Base-by-base conservation (phyloP, 148 eudicot species). In the Silene uniflora region DNA sequence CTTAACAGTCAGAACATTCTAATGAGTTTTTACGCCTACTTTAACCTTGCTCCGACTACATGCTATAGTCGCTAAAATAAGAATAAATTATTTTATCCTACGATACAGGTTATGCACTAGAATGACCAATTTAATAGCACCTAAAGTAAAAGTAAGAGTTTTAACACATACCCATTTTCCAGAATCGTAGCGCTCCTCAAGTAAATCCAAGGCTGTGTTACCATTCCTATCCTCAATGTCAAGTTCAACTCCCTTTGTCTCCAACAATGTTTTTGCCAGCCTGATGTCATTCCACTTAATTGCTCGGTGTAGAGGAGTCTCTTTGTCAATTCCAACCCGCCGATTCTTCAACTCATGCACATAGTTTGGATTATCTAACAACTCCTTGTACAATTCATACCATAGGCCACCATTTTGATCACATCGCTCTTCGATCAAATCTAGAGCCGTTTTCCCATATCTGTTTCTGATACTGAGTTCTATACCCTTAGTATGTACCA, bases 191-290 rank as follows among this genome's bases (percentile, higher is more conserved):
- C 62, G 39, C 6, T 71, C 44, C 44, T 71, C 62, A 16, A 71
- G 73, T 71, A 71, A 52, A 24, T 71, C 73, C 73, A 54, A 52
- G 44, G 22, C 61, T 25, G 73, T 71, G 7, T 52, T 71, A 3
- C 62, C 62, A 16, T 52, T 16, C 42, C 12, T 52, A 71, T 71
- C 44, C 22, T 23, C 59, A 13, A 71, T 70, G 39, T 70, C 73
- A 19, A 49, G 39, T 24, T 70, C 73, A 16, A 70, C 73, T 22
- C 73, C 73, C 60, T 70, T 70, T 5, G 73, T 70, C 73, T 70
- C 73, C 60, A 70, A 70, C 35, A 70, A 49, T 8, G 21, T 23
- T 70, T 70, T 70, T 12, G 73, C 73, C 1, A 70, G 61, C 32
- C 54, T 70, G 21, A 22, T 52, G 10, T 70, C 73, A 52, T 70